phyloP scores from a whole-genome alignment of 139 green algal genomes.

The Coccomyxa sp. region DNA sequence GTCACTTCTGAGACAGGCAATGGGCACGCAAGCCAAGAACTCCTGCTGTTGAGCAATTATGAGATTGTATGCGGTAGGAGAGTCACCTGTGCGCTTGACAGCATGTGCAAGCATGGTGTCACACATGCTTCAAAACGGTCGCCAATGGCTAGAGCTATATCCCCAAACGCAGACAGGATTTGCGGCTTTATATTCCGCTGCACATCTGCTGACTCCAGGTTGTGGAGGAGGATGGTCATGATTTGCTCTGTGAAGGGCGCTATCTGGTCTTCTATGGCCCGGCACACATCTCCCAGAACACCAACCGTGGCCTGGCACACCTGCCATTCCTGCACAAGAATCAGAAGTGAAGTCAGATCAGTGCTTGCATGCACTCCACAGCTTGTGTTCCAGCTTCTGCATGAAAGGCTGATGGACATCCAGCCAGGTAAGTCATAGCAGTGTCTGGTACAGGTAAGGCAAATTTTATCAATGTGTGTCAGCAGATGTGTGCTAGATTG shows the following conservation, averaged over 20 bases:
- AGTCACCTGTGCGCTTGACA: slow-evolving; percentile 63
- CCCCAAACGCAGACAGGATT: slow-evolving; percentile 90
- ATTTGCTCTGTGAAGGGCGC: slow-evolving; percentile 81
- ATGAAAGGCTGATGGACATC: no score
- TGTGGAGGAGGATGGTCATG: slow-evolving; percentile 61
- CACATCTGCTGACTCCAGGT: slow-evolving; percentile 61
- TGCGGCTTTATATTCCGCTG: slow-evolving; percentile 93
- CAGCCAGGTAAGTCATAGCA: no score
- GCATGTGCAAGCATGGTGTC: slow-evolving; percentile 72
- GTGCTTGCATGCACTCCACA: no score
- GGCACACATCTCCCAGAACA: slow-evolving; percentile 85
- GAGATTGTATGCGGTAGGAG: no score
- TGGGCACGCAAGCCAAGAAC: no score
- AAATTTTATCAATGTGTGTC: background rate
- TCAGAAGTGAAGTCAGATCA: no score
- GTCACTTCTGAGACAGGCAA: no score
- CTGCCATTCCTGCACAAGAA: slow-evolving; percentile 66
- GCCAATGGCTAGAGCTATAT: slow-evolving; percentile 89
- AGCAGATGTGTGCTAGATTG: no score
- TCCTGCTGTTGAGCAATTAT: no score
- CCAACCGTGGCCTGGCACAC: slow-evolving; percentile 83
- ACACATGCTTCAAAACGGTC: slow-evolving; percentile 88
- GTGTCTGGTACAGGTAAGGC: no score
- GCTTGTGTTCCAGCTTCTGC: no score
- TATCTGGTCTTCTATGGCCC: slow-evolving; percentile 75